Evolutionary conservation across 2,329 filamentous ascomycete genomes (phyloP).

Genomic region (Alternaria metachromatica): DNA sequence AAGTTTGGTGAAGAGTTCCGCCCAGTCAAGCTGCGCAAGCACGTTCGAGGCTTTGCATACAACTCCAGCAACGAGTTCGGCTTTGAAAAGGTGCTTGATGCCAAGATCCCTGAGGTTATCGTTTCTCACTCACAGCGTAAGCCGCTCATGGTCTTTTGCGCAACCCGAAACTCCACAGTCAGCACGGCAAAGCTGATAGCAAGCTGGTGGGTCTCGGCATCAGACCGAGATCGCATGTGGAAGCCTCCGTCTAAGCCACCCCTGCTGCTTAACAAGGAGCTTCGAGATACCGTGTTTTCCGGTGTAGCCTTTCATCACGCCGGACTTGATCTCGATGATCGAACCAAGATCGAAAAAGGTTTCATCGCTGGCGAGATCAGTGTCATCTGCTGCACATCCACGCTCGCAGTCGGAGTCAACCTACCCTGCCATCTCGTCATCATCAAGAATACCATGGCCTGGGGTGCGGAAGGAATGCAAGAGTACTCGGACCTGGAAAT

Average conservation of each 20-base stretch:
- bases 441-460: constrained; percentile 76
- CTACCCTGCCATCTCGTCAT: constrained; percentile 83
- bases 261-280: constrained; percentile 63
- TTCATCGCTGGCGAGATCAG: constrained; percentile 75
- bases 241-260: constrained; percentile 61
- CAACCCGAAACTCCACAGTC: constrained; percentile 74
- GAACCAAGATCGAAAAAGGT: constrained; percentile 68
- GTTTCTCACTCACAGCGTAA: constrained; percentile 71
- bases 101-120: constrained; percentile 70
- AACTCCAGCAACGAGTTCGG: constrained; percentile 71
- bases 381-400: constrained; percentile 87
- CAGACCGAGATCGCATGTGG: constrained; percentile 67
- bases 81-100: constrained; percentile 74
- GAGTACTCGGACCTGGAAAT: constrained; percentile 84
- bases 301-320: constrained; percentile 87
- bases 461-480: constrained; percentile 61
- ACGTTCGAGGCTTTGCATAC: constrained; percentile 74
- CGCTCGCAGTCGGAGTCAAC: constrained; percentile 82
- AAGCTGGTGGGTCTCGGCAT: constrained; percentile 66
- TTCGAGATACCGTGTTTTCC: constrained; percentile 61
- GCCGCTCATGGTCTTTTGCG: constrained; percentile 84
- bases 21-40: constrained; percentile 76
- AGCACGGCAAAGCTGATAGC: constrained; percentile 72
- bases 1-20: constrained; percentile 81
- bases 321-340: constrained; percentile 70